Base-by-base conservation (phyloP, 2,329 filamentous ascomycete species). In the Pochonia chlamydosporia region DNA sequence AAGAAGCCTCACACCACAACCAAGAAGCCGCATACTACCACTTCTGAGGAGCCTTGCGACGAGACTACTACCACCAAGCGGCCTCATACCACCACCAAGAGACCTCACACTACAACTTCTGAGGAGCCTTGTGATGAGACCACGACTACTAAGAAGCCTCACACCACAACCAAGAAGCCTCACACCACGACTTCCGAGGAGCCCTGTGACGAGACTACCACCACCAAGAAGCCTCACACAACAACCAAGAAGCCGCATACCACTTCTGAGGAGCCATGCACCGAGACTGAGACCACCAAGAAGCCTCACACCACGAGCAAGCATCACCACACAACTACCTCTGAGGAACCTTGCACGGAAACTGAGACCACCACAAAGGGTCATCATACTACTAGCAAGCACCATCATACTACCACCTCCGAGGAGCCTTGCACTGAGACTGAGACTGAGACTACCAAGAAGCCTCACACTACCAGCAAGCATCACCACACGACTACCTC, bases 51-150 rank as follows among this genome's bases (percentile, higher is more conserved):
- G 26, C 26, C 26, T 13, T 28, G 26, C 24, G 37, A 14, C n/a
- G 18, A 20, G 16, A 13, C 37, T 18, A 40, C 23, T 40, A 11
- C 37, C 20, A 40, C 37, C 5, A 11, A 8, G 5, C n/a, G n/a
- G 33, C 33, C 8, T 7, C 33, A 36, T n/a, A 36, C 21, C 26
- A 37, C 37, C 1, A 37, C 44, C 11, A n/a, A n/a, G n/a, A n/a
- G n/a, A n/a, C n/a, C n/a, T n/a, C n/a, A n/a, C n/a, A n/a, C n/a
- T 14, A 37, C 43, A 7, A 44, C 28, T 13, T 31, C 18, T 28
- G 20, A 44, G 42, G 42, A 42, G 40, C 23, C 40, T n/a, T 28
- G 40, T 30, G 40, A 42, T 16, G 39, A 41, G 23, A 26, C 39
- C 24, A 14, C 10, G 24, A 42, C 25, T 8, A 42, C 40, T 16